phyloP scores from a whole-genome alignment of 768 basidiomycete species.

The Kwoniella heveanensis region DNA sequence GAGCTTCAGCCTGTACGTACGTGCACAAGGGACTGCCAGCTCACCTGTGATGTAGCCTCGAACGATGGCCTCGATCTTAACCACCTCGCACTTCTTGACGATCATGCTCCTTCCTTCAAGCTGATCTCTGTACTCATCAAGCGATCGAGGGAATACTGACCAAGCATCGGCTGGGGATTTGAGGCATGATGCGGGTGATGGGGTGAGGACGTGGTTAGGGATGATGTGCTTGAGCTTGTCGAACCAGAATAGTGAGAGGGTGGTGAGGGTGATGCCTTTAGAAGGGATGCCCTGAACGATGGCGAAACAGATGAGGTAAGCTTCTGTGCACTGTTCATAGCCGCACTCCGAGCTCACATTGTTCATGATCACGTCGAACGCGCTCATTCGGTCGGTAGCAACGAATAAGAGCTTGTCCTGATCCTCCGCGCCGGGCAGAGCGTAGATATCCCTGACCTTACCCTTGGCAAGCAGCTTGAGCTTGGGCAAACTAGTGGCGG shows the following conservation, averaged over 20 bases:
- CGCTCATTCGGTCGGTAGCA: conserved; percentile 92
- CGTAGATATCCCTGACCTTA: conserved; percentile 95
- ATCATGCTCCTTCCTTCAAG: conserved; percentile 87
- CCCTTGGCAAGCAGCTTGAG: conserved; percentile 79
- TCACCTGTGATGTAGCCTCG: conserved; percentile 93
- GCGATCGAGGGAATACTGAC: conserved; percentile 78
- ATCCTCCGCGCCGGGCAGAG: conserved; percentile 65
- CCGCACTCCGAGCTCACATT: conserved; percentile 73
- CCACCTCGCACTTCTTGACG: conserved; percentile 81
- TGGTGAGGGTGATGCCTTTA: conserved; percentile 86
- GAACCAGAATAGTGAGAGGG: conserved; percentile 96
- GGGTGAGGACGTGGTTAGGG: conserved; percentile 85
- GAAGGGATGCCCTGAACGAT: conserved; percentile 79
- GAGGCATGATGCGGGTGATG: conserved; percentile 54
- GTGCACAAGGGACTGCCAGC: too few relatives aligned
- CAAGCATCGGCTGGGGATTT: conserved; percentile 40
- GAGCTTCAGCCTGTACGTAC: too few relatives aligned
- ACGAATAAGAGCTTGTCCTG: conserved; percentile 74
- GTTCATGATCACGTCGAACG: conserved; percentile 91
- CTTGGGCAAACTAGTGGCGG: conserved; percentile 54
- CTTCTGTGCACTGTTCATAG: neutral
- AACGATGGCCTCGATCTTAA: conserved; percentile 93
- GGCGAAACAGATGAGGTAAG: conserved; percentile 15
- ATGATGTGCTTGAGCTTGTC: conserved; percentile 73
- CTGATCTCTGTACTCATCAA: conserved; percentile 72